These are phyloP conservation scores for Coemansia sp. DNA, from an alignment of 192 early-diverging fungal species.

Conservation along the genomic window DNA sequence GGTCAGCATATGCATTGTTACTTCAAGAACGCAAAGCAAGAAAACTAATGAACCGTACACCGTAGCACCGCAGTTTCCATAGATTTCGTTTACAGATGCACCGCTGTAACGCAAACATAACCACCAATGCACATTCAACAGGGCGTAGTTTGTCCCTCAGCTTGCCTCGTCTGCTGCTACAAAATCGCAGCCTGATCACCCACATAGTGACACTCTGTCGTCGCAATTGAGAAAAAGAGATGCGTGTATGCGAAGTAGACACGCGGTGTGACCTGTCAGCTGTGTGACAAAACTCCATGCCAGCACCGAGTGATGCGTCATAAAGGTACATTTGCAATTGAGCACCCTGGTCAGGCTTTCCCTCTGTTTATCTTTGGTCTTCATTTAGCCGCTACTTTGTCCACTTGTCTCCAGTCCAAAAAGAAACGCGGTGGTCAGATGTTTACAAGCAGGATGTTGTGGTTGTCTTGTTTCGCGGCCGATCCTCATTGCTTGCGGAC, in stretches of 20 bases:
- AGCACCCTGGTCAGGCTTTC: background rate
- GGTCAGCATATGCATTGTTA: slow-evolving; percentile 6
- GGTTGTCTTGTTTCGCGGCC: background rate
- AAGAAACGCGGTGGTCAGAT: background rate
- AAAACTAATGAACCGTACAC: background rate
- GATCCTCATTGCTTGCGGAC: slow-evolving; percentile 1
- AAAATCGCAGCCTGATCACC: background rate
- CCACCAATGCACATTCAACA: background rate
- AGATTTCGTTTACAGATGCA: background rate
- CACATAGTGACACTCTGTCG: slow-evolving; percentile 2
- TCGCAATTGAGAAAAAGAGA: background rate
- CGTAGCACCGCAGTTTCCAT: slow-evolving; percentile 3
- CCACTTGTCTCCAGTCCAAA: background rate
- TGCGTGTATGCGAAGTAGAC: background rate
- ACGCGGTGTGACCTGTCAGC: background rate
- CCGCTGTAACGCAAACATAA: too few species aligned
- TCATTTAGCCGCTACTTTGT: too few species aligned
- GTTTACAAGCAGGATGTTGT: background rate
- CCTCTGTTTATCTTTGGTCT: background rate
- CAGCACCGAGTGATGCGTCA: slow-evolving; percentile 1
- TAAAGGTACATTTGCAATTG: background rate
- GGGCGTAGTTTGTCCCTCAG: background rate
- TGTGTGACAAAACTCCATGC: background rate
- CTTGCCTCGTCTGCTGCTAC: background rate
- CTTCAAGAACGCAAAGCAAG: background rate